Base-by-base conservation (phyloP, 2,329 filamentous ascomycete species). In the Coniochaeta pulveracea region DNA sequence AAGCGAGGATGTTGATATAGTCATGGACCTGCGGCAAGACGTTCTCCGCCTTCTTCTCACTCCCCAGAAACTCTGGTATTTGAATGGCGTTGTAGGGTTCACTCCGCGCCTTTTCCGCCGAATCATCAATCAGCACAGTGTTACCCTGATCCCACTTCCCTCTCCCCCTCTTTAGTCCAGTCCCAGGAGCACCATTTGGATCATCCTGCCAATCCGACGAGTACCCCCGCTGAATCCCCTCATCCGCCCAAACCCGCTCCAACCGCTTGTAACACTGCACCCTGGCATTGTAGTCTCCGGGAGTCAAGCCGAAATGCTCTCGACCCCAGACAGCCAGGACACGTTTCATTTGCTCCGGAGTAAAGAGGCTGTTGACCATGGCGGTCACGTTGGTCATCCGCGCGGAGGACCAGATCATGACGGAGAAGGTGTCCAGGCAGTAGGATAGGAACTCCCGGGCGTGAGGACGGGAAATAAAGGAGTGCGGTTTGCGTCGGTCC, bases 351-450 rank as follows among this genome's bases (percentile, higher is more conserved):
- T 80, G 66, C 2, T 64, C 49, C 0, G 58, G 53, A 0, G 6
- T 60, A 37, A 94, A 66, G 1, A 93, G 66, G 31, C 72, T 60
- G 3, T 61, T 56, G 40, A 84, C 73, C 65, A 93, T 83, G 22
- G 58, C 59, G 7, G 56, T 43, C 10, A 94, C 85, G 42, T 91
- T 95, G 1, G 69, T 55, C 0, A 77, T 78, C 14, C 68, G 72
- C 0, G 89, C 86, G 6, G 85, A 93, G 2, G 89, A 93, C 86
- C 89, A 98, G 37, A 96, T 73, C 59, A 86, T 85, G 19, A 94
- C 80, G 34, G 66, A 64, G 60, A 93, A 89, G 37, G 78, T 76
- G 10, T 70, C 57, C 44, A 93, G 67, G 43, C 88, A 72, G 52
- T 86, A 85, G 18, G 66, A 49, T 4, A 96, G 59, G 54, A 98